Conservation (phyloP, 805 yeast genomes). For the Kluyveromyces dobzhanskii region DNA sequence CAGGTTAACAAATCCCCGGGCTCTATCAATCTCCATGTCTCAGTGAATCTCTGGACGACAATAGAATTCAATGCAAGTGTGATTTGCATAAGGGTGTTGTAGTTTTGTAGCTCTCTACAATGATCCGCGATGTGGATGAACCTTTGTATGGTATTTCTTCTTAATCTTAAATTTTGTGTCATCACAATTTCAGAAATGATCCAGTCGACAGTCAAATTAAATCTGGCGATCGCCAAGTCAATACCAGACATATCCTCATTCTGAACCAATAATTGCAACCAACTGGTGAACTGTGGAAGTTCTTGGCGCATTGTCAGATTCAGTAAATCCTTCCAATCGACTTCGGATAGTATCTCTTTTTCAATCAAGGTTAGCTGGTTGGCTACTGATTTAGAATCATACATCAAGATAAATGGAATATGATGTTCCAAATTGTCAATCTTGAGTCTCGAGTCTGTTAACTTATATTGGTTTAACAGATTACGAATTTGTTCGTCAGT, state of each 20-base stretch:
- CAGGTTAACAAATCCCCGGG: constrained; percentile 65
- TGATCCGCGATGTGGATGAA: constrained; percentile 80
- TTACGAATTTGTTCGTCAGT: constrained; percentile 15
- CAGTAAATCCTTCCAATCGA: constrained; percentile 87
- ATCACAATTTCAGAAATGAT: constrained; percentile 77
- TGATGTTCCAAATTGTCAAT: constrained; percentile 42
- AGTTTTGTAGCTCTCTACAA: constrained; percentile 68
- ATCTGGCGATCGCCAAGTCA: constrained; percentile 73
- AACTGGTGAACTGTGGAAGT: constrained; percentile 62
- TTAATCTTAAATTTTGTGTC: constrained; percentile 49
- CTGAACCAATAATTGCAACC: constrained; percentile 69
- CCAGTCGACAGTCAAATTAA: constrained; percentile 88
- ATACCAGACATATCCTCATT: constrained; percentile 58
- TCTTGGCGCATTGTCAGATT: constrained; percentile 67
- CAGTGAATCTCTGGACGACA: constrained; percentile 46
- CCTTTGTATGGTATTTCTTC: constrained; percentile 67
- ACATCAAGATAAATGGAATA: constrained; percentile 73
- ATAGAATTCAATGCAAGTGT: constrained; percentile 70
- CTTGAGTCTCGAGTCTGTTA: constrained; percentile 21
- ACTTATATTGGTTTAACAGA: constrained; percentile 17
- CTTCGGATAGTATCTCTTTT: constrained; percentile 68
- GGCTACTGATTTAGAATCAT: constrained; percentile 58
- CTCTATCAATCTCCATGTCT: constrained; percentile 68
- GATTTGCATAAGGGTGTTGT: constrained; percentile 80
- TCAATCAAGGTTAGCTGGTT: constrained; percentile 84